phyloP scores from a whole-genome alignment of 75 land plant species.

The Gnetum montanum region DNA sequence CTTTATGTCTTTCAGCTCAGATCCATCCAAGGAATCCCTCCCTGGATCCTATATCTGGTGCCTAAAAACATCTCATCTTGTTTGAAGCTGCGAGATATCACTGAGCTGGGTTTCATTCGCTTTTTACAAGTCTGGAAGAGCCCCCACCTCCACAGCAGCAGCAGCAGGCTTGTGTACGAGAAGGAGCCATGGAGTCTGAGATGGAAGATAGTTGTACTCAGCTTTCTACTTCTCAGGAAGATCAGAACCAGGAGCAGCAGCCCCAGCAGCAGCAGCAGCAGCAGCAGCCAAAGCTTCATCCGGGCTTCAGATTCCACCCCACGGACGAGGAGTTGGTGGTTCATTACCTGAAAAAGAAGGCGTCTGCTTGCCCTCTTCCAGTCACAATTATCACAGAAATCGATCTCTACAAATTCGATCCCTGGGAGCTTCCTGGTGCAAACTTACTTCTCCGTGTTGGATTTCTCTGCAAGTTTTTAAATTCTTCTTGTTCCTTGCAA shows the following conservation, averaged over 20 bases:
- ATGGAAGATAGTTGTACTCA: not conserved
- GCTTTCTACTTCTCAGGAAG: not conserved
- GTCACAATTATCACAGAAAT: constrained; percentile 14
- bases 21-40: no score
- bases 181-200: no score
- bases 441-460: not conserved
- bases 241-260: no score
- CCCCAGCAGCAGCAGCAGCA: not conserved
- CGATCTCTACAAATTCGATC: constrained; percentile 24
- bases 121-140: no score
- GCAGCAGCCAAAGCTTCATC: constrained; percentile 11
- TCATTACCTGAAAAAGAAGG: constrained; percentile 16
- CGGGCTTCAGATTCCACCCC: constrained; percentile 20
- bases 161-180: no score
- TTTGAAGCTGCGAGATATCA: no score
- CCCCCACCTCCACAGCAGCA: no score
- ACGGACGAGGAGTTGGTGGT: constrained; percentile 23
- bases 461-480: no score
- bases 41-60: no score
- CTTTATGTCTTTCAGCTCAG: no score
- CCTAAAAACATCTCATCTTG: no score
- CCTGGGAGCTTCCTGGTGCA: constrained; percentile 17
- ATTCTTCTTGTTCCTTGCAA: no score
- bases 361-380: constrained; percentile 11
- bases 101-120: not conserved